These are phyloP conservation scores for Suillus alpinus DNA, from an alignment of 768 basidiomycete genomes.

Conservation along the genomic window DNA sequence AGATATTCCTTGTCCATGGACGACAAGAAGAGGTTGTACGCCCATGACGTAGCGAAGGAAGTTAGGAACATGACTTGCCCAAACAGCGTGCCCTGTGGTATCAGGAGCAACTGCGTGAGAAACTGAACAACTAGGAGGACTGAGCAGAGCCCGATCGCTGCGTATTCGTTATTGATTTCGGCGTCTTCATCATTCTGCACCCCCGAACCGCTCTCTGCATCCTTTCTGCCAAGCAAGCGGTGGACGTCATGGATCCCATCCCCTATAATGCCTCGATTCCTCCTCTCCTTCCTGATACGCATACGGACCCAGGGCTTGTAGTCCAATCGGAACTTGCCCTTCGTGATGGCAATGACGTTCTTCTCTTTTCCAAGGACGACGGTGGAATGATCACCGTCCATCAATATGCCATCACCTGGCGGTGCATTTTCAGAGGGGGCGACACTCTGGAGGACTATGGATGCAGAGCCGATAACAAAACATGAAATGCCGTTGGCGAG, in stretches of 20 bases:
- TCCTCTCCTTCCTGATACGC: slow-evolving; percentile 5
- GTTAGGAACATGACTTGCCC: slow-evolving; percentile 24
- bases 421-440: slow-evolving; percentile 10
- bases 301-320: slow-evolving; percentile 13
- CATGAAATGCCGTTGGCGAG: slow-evolving; percentile 26
- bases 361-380: slow-evolving; percentile 16
- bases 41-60: slow-evolving; percentile 20
- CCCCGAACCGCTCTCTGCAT: slow-evolving; percentile 6
- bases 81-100: slow-evolving; percentile 21
- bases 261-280: neutral
- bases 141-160: slow-evolving; percentile 13
- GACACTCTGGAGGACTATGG: slow-evolving; percentile 6
- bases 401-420: slow-evolving; percentile 16
- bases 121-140: slow-evolving; percentile 18
- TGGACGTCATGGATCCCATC: neutral
- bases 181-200: neutral
- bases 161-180: slow-evolving; percentile 7
- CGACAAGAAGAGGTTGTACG: slow-evolving; percentile 20
- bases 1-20: slow-evolving; percentile 25
- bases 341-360: slow-evolving; percentile 15
- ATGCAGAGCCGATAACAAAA: slow-evolving; percentile 22
- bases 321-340: slow-evolving; percentile 17
- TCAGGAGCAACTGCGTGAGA: slow-evolving; percentile 20
- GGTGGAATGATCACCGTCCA: slow-evolving; percentile 7
- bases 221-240: neutral